Percentiles rank a stretch among this genome's conserved stretches.
Evolutionary conservation across 2,329 filamentous ascomycete species (phyloP).

Genomic region (Magnaporthiopsis poae): DNA sequence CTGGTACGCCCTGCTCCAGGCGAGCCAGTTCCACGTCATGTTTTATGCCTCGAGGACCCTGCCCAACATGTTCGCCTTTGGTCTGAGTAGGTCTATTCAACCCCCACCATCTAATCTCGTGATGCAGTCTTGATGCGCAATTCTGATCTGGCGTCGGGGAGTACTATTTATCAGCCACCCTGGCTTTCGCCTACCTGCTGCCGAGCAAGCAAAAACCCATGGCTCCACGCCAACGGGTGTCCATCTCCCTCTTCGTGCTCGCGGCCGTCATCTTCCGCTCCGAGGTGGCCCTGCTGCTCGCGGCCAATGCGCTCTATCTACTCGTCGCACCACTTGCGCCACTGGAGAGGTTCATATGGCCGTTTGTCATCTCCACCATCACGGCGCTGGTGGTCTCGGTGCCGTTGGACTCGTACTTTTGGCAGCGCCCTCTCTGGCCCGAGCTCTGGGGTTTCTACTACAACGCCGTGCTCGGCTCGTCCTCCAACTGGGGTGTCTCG

Average conservation of each 20-base stretch:
- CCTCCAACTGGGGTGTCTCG: conserved; percentile 77
- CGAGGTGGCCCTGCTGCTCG: conserved; percentile 74
- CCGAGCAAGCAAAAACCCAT: conserved; percentile 23
- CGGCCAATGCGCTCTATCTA: conserved; percentile 55
- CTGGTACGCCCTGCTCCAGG: conserved; percentile 73
- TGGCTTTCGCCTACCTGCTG: conserved; percentile 46
- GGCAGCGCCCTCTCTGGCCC: conserved; percentile 80
- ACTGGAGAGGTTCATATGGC: conserved; percentile 49
- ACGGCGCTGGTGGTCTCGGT: conserved; percentile 61
- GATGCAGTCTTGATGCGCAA: too few relatives aligned
- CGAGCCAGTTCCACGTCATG: conserved; percentile 80
- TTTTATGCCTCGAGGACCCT: conserved; percentile 88
- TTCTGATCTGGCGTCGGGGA: neutral
- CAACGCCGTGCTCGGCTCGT: conserved; percentile 76
- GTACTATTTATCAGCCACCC: conserved; percentile 42
- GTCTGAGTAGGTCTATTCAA: conserved; percentile 52
- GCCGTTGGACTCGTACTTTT: conserved; percentile 82
- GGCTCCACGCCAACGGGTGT: conserved; percentile 45
- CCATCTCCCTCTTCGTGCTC: conserved; percentile 66
- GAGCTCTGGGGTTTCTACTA: conserved; percentile 83
- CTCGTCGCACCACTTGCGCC: conserved; percentile 46
- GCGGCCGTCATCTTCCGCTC: conserved; percentile 79
- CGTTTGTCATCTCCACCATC: conserved; percentile 55
- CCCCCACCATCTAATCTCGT: too few relatives aligned
- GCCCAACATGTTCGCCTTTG: conserved; percentile 94